These are phyloP conservation scores for Cordyceps farinosa DNA, from an alignment of 2,329 filamentous ascomycete species.

Conservation along the genomic window DNA sequence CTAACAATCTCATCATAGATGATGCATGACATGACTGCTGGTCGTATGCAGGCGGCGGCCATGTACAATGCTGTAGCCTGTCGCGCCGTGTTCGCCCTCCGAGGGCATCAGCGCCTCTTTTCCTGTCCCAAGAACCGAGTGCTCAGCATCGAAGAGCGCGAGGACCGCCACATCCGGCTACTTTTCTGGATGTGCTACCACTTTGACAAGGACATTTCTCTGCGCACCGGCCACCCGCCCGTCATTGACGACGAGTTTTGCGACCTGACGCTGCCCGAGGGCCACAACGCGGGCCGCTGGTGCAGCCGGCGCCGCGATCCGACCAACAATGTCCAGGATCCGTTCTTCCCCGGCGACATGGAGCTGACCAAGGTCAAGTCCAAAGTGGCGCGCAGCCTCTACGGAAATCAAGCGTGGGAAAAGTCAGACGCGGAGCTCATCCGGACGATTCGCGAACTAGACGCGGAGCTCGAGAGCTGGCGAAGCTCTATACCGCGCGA, in stretches of 20 bases:
- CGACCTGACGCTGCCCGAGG: conserved; percentile 46
- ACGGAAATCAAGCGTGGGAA: conserved; percentile 43
- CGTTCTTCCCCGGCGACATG: conserved; percentile 45
- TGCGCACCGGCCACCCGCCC: conserved; percentile 52
- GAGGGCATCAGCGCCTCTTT: conserved; percentile 37
- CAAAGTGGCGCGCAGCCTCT: conserved; percentile 44
- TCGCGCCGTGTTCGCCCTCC: conserved; percentile 47
- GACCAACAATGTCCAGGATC: conserved; percentile 20
- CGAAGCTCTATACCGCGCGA: conserved; percentile 43
- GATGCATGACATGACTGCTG: conserved; percentile 42
- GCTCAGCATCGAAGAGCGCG: conserved; percentile 25
- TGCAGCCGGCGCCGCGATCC: conserved; percentile 10
- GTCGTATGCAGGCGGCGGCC: conserved; percentile 43
- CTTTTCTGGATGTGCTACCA: conserved; percentile 55
- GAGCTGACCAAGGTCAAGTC: conserved; percentile 50
- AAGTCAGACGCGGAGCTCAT: conserved; percentile 54
- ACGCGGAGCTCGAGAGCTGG: conserved; percentile 55
- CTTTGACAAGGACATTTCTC: conserved; percentile 53
- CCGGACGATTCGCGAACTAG: conserved; percentile 52
- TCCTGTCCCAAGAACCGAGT: conserved; percentile 16
- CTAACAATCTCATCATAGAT: conserved; percentile 26
- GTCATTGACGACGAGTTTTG: conserved; percentile 49
- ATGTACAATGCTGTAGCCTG: conserved; percentile 44
- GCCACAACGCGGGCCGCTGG: conserved; percentile 27
- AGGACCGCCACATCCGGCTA: conserved; percentile 34